Conservation (phyloP, 2,329 filamentous ascomycete genomes). For the Pseudogymnoascus sp. region DNA sequence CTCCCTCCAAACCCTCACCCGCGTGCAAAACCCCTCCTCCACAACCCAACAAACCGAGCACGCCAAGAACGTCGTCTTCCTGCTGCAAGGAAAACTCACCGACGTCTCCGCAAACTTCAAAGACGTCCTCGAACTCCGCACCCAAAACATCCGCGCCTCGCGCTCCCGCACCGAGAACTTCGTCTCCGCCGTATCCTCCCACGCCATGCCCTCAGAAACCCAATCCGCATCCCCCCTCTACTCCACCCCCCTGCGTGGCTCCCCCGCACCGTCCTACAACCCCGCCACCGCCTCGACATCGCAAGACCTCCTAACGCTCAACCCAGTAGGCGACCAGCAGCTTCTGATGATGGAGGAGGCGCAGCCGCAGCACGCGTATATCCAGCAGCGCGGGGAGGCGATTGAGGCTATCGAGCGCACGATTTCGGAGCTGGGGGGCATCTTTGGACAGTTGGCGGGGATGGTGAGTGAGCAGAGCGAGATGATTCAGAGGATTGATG, state of each 20-base stretch:
- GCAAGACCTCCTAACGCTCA: slow-evolving; percentile 71
- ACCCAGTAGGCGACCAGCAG: slow-evolving; percentile 81
- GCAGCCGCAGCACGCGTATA: slow-evolving; percentile 77
- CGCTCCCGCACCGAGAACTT: slow-evolving; percentile 93
- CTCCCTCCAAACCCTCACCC: slow-evolving; percentile 68
- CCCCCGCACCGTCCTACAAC: slow-evolving; percentile 49
- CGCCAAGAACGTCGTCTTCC: slow-evolving; percentile 92
- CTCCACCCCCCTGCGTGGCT: slow-evolving; percentile 63
- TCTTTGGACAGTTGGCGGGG: slow-evolving; percentile 87
- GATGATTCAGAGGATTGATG: slow-evolving; percentile 95
- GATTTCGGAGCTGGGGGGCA: slow-evolving; percentile 83
- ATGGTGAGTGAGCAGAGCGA: slow-evolving; percentile 98
- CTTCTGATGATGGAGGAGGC: slow-evolving; percentile 91
- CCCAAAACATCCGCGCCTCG: slow-evolving; percentile 95
- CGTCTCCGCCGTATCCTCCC: slow-evolving; percentile 78
- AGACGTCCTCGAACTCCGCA: slow-evolving; percentile 89
- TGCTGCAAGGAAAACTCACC: slow-evolving; percentile 84
- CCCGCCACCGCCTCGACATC: slow-evolving; percentile 32
- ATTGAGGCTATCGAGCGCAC: slow-evolving; percentile 96
- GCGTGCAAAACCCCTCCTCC: slow-evolving; percentile 63
- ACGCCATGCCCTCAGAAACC: slow-evolving; percentile 56
- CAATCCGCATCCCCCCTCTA: slow-evolving; percentile 83
- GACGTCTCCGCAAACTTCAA: slow-evolving; percentile 96
- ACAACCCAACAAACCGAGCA: slow-evolving; percentile 91
- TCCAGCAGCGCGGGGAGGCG: slow-evolving; percentile 86